These are phyloP conservation scores for Penicillium flavigenum DNA, from an alignment of 495 filamentous ascomycete genomes.

Conservation along the genomic window DNA sequence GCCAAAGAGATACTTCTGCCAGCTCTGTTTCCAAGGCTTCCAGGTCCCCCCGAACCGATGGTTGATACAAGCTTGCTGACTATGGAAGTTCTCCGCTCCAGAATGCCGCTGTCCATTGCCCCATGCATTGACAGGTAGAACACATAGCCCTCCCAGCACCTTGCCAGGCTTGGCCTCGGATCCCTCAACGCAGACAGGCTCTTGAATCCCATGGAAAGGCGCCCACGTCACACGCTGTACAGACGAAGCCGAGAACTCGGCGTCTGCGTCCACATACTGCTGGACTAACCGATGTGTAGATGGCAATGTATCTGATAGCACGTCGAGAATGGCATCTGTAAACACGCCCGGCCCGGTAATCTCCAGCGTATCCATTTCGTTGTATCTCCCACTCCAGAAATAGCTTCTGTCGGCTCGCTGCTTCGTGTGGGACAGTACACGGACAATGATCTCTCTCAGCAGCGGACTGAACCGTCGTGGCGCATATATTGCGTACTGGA, in stretches of 20 bases:
- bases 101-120: slow-evolving; percentile 47
- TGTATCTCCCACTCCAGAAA: slow-evolving; percentile 25
- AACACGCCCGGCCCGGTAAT: slow-evolving; percentile 44
- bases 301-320: slow-evolving; percentile 35
- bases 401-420: slow-evolving; percentile 22
- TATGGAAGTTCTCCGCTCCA: slow-evolving; percentile 33
- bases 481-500: slow-evolving; percentile 44
- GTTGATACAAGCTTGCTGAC: slow-evolving; percentile 41
- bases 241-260: slow-evolving; percentile 15
- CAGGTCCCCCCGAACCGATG: slow-evolving; percentile 42
- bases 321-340: slow-evolving; percentile 43
- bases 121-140: slow-evolving; percentile 46
- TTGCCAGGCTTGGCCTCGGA: slow-evolving; percentile 23
- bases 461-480: slow-evolving; percentile 43
- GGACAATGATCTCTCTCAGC: slow-evolving; percentile 36
- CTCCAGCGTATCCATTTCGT: slow-evolving; percentile 34
- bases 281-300: slow-evolving; percentile 30
- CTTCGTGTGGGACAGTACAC: slow-evolving; percentile 39
- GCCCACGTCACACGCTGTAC: slow-evolving; percentile 43
- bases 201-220: slow-evolving; percentile 36
- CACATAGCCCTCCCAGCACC: slow-evolving; percentile 37
- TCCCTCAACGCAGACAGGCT: slow-evolving; percentile 37
- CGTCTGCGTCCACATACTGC: slow-evolving; percentile 31
- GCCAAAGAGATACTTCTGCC: slow-evolving; percentile 37
- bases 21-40: slow-evolving; percentile 46